phyloP scores from a whole-genome alignment of 202 grass and related monocot species.

The Zizania palustris region DNA sequence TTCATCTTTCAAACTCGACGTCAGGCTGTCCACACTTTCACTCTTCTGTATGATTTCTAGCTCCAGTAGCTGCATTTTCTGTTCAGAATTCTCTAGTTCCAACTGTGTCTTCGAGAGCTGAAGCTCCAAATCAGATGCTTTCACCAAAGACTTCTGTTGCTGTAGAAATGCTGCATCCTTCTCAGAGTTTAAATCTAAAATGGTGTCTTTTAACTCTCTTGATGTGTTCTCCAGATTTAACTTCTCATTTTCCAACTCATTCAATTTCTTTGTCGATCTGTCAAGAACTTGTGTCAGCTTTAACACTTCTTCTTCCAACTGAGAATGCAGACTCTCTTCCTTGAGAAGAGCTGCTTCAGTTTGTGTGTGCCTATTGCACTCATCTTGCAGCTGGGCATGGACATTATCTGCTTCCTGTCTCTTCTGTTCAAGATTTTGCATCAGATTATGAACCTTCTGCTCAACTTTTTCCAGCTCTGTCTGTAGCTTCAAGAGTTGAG shows the following conservation, averaged over 20 bases:
- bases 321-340: slow-evolving; percentile 41
- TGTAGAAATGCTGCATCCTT: slow-evolving; percentile 46
- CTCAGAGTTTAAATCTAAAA: slow-evolving; percentile 45
- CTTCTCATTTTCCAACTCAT: slow-evolving; percentile 59
- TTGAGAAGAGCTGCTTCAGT: slow-evolving; percentile 51
- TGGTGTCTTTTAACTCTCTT: slow-evolving; percentile 47
- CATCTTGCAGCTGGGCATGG: slow-evolving; percentile 44
- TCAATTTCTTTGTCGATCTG: slow-evolving; percentile 45
- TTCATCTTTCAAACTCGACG: slow-evolving; percentile 45
- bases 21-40: slow-evolving; percentile 35
- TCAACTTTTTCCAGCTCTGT: slow-evolving; percentile 57
- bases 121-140: slow-evolving; percentile 52
- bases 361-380: slow-evolving; percentile 48
- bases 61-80: slow-evolving; percentile 59
- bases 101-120: slow-evolving; percentile 50
- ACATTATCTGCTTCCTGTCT: slow-evolving; percentile 42
- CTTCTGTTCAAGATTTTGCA: slow-evolving; percentile 51
- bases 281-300: slow-evolving; percentile 58
- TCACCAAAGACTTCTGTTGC: slow-evolving; percentile 43
- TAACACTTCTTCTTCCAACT: slow-evolving; percentile 49
- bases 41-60: slow-evolving; percentile 52
- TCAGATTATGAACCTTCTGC: slow-evolving; percentile 59
- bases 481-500: slow-evolving; percentile 55
- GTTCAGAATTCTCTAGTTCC: slow-evolving; percentile 62
- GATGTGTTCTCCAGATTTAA: slow-evolving; percentile 51